phyloP scores from a whole-genome alignment of 345 rosid species.

The Zanthoxylum bungeanum region DNA sequence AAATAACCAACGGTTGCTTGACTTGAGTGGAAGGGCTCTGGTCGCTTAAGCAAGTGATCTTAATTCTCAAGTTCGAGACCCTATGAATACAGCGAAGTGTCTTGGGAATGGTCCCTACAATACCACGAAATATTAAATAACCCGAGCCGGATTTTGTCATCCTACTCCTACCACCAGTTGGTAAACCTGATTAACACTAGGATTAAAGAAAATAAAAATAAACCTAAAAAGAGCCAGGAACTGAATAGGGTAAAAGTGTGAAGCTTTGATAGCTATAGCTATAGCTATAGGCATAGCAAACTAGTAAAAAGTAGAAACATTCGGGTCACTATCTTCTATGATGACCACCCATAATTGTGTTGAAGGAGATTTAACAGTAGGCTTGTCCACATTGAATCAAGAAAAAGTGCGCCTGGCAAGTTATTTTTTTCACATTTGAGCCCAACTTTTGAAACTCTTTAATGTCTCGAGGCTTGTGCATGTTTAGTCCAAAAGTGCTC shows the following conservation, averaged over 20 bases:
- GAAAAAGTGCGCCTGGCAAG: not conserved
- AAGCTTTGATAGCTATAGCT: not conserved
- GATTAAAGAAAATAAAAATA: not conserved
- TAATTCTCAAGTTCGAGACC: too few species aligned
- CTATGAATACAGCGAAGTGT: too few species aligned
- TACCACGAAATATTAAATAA: too few species aligned
- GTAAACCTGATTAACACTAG: not conserved
- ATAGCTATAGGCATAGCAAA: too few species aligned
- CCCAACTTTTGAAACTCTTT: slow-evolving; percentile 2
- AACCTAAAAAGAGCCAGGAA: not conserved
- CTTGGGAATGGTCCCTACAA: slow-evolving; percentile 15
- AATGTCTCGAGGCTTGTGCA: slow-evolving; percentile 12
- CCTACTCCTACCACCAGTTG: not conserved
- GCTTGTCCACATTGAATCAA: not conserved
- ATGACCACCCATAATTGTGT: not conserved
- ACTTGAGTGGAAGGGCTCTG: too few species aligned
- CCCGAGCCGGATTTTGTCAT: too few species aligned
- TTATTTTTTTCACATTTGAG: slow-evolving; percentile 11
- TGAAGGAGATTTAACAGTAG: not conserved
- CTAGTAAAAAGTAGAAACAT: too few species aligned
- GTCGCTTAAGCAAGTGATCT: too few species aligned
- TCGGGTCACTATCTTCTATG: not conserved
- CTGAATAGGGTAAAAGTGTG: not conserved
- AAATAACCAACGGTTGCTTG: too few species aligned
- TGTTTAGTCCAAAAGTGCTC: not conserved